Percentiles rank a stretch among this genome's conserved stretches.
Evolutionary conservation across 768 basidiomycete species (phyloP).

Genomic region (Macrocybe gigantea): DNA sequence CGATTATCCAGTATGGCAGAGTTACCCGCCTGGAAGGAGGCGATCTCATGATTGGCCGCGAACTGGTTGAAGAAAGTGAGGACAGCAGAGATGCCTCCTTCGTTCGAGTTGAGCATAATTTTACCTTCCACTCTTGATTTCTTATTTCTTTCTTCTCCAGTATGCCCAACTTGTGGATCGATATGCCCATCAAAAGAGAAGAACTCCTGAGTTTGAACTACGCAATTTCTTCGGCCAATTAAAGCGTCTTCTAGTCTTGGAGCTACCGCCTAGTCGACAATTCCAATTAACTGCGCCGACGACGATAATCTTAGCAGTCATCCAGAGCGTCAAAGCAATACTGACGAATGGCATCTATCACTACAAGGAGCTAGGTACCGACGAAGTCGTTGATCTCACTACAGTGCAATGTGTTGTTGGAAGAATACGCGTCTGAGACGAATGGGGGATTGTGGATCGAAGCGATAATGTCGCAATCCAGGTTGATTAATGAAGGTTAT

Average conservation of each 20-base stretch:
- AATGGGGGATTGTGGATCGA: constrained; percentile 1
- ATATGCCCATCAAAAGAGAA: not conserved
- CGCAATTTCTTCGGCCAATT: not conserved
- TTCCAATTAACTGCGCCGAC: not conserved
- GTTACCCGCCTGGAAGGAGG: not conserved
- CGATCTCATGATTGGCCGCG: not conserved
- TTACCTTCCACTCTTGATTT: not conserved
- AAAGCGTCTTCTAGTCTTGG: not conserved
- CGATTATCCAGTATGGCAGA: not conserved
- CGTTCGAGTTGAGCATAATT: not conserved
- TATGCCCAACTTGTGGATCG: not conserved
- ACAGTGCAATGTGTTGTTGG: not conserved
- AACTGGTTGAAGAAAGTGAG: not conserved
- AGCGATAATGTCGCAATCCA: no score
- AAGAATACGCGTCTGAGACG: not conserved
- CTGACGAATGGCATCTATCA: no score
- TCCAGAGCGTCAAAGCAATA: not conserved
- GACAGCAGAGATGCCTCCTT: constrained; percentile 1
- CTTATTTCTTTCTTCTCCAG: no score
- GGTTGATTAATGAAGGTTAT: no score
- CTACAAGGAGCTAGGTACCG: no score
- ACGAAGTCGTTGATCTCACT: not conserved
- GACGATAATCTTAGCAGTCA: not conserved
- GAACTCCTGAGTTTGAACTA: not conserved
- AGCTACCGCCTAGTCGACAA: not conserved